phyloP scores from a whole-genome alignment of 177 flowering plant genomes.

The Tripterygium wilfordii region DNA sequence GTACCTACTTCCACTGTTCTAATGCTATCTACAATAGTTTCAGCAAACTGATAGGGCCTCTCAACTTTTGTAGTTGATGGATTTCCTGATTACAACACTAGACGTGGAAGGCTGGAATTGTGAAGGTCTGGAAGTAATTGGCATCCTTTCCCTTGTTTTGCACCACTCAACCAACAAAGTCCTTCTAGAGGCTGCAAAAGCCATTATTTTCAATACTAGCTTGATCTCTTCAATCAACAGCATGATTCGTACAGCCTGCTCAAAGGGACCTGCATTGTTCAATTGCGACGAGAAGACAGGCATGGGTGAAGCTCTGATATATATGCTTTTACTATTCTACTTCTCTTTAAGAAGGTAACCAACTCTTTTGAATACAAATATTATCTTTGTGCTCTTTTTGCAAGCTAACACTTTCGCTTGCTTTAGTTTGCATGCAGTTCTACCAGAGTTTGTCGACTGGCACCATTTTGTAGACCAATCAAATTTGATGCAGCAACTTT shows the following conservation, averaged over 20 bases:
- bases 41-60: constrained; percentile 4
- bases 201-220: constrained; percentile 41
- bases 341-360: too few relatives aligned
- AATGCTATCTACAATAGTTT: background rate
- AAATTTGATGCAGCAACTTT: constrained; percentile 12
- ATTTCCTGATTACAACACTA: too few relatives aligned
- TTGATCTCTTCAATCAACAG: constrained; percentile 39
- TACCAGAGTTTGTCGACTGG: too few relatives aligned
- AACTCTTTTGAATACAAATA: too few relatives aligned
- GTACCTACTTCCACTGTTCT: constrained; percentile 19
- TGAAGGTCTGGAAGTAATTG: constrained; percentile 34
- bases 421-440: too few relatives aligned
- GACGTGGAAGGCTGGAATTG: constrained; percentile 32
- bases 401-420: too few relatives aligned
- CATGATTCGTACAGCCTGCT: constrained; percentile 43
- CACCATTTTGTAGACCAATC: constrained; percentile 30
- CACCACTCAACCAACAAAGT: too few relatives aligned
- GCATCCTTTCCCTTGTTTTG: constrained; percentile 51
- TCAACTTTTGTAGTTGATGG: constrained; percentile 14
- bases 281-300: constrained; percentile 52
- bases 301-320: too few relatives aligned
- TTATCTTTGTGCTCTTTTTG: too few relatives aligned
- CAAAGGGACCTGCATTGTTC: constrained; percentile 47
- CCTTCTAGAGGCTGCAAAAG: constrained; percentile 55
- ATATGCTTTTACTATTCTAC: too few relatives aligned